phyloP scores from a whole-genome alignment of 83 land plant genomes.

The Thuja plicata region DNA sequence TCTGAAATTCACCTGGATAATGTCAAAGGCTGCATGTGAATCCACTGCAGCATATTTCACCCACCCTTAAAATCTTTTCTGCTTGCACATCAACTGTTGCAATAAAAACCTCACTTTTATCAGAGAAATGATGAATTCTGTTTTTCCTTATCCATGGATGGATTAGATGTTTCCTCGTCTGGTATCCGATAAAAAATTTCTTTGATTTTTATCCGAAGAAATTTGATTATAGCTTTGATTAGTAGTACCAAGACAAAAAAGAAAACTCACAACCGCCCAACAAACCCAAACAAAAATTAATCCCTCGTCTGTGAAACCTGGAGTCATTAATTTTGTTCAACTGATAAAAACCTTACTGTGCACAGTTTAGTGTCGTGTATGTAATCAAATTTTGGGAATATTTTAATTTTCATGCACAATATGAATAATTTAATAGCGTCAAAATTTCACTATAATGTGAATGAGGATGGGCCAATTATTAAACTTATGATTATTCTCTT shows the following conservation, averaged over 20 bases:
- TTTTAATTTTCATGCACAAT: not conserved
- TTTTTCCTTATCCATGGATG: not conserved
- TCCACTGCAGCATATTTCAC: not conserved
- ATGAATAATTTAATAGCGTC: not conserved
- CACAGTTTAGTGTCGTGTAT: too few relatives aligned
- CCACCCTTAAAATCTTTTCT: not conserved
- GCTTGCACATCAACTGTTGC: not conserved
- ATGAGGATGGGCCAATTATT: not conserved
- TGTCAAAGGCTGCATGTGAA: constrained; percentile 8
- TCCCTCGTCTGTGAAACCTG: not conserved
- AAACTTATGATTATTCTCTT: not conserved
- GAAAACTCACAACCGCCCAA: too few relatives aligned
- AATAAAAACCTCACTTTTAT: not conserved
- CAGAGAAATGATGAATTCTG: not conserved
- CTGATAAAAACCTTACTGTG: not conserved
- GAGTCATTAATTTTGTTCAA: not conserved
- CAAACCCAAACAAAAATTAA: too few relatives aligned
- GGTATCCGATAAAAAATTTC: not conserved
- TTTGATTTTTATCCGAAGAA: too few relatives aligned
- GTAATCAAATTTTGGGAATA: not conserved
- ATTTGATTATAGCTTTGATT: too few relatives aligned
- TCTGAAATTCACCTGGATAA: constrained; percentile 11
- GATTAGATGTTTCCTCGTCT: not conserved
- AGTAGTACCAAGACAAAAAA: too few relatives aligned
- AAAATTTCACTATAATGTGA: not conserved